These are phyloP conservation scores for Pseudognaphalium luteoalbum DNA, from an alignment of 129 eudicot species.

Conservation along the genomic window DNA sequence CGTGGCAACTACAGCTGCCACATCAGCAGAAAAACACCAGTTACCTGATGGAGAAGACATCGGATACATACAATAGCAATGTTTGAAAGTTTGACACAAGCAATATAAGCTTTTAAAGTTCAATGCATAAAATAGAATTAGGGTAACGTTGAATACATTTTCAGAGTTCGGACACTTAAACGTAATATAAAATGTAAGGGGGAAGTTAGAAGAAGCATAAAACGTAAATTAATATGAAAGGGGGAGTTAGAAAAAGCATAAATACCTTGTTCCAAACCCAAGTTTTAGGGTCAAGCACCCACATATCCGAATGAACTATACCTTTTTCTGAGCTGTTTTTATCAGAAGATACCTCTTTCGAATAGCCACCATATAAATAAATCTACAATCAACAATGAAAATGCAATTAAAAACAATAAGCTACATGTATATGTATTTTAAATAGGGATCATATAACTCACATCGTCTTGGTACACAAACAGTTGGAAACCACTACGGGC, in stretches of 20 bases:
- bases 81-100: background rate
- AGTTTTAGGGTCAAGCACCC: conserved; percentile 94
- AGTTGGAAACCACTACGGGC: conserved; percentile 94
- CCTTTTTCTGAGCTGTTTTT: conserved; percentile 88
- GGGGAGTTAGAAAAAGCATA: conserved; percentile 3
- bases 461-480: conserved; percentile 92
- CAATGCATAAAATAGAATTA: background rate
- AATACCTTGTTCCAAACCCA: conserved; percentile 99
- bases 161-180: background rate
- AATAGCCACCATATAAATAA: conserved; percentile 88
- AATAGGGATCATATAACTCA: conserved; percentile 29
- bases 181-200: background rate
- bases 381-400: conserved; percentile 48
- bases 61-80: background rate
- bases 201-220: conserved; percentile 6
- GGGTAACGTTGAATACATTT: background rate
- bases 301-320: conserved; percentile 92
- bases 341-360: conserved; percentile 84
- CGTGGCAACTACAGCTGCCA: background rate
- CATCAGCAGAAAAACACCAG: background rate
- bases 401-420: background rate
- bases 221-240: background rate
- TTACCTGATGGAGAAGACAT: too few species aligned
- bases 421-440: background rate
- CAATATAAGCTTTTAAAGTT: background rate